Evolutionary conservation across 1,284 basidiomycete genomes (phyloP).

Genomic region (Porodaedalea pini): DNA sequence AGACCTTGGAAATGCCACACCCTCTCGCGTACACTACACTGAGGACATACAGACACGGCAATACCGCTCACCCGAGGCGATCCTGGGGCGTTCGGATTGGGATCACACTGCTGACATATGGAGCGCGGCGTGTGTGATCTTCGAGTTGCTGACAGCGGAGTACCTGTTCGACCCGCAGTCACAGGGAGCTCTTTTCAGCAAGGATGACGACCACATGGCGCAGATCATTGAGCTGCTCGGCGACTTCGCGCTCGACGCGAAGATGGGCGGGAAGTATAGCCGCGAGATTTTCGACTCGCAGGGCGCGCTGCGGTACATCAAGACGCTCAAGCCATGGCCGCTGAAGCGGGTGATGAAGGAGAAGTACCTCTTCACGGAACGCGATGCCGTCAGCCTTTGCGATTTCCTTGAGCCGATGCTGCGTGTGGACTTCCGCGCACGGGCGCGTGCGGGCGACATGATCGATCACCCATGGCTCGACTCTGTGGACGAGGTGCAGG

Average conservation of each 20-base stretch:
- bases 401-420: constrained; percentile 83
- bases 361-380: constrained; percentile 72
- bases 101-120: constrained; percentile 82
- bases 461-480: constrained; percentile 73
- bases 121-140: constrained; percentile 84
- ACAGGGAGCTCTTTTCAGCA: constrained; percentile 79
- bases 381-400: constrained; percentile 58
- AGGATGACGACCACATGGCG: constrained; percentile 94
- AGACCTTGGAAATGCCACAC: constrained; percentile 85
- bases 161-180: constrained; percentile 87
- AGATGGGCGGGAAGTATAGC: constrained; percentile 82
- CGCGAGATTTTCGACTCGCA: constrained; percentile 75
- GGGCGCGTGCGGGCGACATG: constrained; percentile 71
- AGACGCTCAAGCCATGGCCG: constrained; percentile 80
- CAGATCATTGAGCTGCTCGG: constrained; percentile 89
- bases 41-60: constrained; percentile 95
- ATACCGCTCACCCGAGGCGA: constrained; percentile 89
- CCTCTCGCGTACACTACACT: constrained; percentile 79
- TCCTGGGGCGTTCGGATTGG: constrained; percentile 85
- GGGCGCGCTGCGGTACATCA: constrained; percentile 71
- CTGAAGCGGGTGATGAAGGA: constrained; percentile 77
- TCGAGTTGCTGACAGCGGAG: constrained; percentile 84
- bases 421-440: constrained; percentile 61
- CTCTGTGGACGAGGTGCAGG: constrained; percentile 42
- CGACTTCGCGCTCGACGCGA: constrained; percentile 62